Base-by-base conservation (phyloP, 208 protist genomes). In the Plasmodiophora brassicae region DNA sequence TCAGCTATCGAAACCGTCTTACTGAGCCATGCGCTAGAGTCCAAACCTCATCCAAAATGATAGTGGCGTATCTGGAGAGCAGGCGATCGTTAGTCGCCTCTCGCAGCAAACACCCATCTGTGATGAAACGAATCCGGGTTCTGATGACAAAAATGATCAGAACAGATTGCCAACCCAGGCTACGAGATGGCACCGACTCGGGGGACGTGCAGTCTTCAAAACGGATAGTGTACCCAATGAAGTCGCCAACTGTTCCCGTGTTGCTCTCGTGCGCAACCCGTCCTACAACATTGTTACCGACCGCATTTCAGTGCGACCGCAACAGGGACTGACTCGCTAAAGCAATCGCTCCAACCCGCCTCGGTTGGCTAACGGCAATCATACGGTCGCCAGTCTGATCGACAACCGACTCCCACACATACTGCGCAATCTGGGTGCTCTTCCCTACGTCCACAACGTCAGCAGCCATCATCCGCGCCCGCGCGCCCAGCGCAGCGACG, bases 41-140 rank as follows among this genome's bases (percentile, higher is more conserved):
- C n/a, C n/a, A n/a, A n/a, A n/a, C n/a, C 92, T 99, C 98, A 92
- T 99, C 98, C 1, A 99, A 94, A 91, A 99, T 99, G 72, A 99
- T 97, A 20, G 96, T 95, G 35, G 91, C 95, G 57, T 99, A 98
- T 38, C 88, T 91, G 22, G 78, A 83, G 35, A 99, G 93, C 89
- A 97, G 90, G 0, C 97, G 96, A 87, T 98, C 96, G 0, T 84
- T 83, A 28, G 93, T 25, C 32, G 45, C 84, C 85, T 94, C 92
- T 36, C 92, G 84, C 38, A 94, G 87, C 20, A 94, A 84, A 44
- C 93, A 90, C 46, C 92, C 92, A 85, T 94, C 92, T 0, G 92
- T 94, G 78, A 93, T 88, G 88, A 90, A 94, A 78, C 91, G 91
- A 45, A 94, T 95, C 41, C 95, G 91, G 50, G 50, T 57, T 57